Evolutionary conservation across 1,284 basidiomycete genomes (phyloP), one percentile per base, ranked within the genome.

Genomic region (Sanghuangporus sanghuang): DNA sequence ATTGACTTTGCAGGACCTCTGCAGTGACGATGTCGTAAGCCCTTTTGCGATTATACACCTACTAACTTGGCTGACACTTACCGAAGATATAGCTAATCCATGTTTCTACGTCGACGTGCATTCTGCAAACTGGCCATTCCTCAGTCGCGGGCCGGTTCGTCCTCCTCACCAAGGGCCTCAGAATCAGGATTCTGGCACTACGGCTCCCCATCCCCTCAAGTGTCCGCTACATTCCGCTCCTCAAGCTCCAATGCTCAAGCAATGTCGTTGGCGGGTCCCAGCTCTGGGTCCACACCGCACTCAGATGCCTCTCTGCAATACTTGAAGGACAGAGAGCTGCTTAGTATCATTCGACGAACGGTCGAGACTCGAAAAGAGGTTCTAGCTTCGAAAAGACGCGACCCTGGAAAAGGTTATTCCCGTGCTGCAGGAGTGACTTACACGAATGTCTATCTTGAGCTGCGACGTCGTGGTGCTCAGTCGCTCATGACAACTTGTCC

Each of bases 91-190:
- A 70, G 70, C 61, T 69, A 63, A 71, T 67, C 67, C 69, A 71
- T 71, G 70, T 68, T 68, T 65, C 67, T 67, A 65, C 66, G 69
- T 68, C 67, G 66, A 64, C 62, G 63, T 59, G 59, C 59, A 63
- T 49, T 67, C 58, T 55, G 59, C 46, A 55, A 64, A 69, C 61
- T 53, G 65, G 62, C 61, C 46, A 36, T 38, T 52, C 27, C 44
- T 16, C 35, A 49, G 6, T 3, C n/a, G 12, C n/a, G 46, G 18
- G 21, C 39, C 14, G 18, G 7, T 16, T 14, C 12, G 21, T 21
- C 21, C 16, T 53, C 36, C 27, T 3, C 32, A 8, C 27, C 23
- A 18, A 49, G 57, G 5, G 27, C 27, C 12, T 35, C 44, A 6
- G 27, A 3, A 3, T 16, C 36, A 14, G 32, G 21, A 36, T 16